Base-by-base conservation (phyloP, 768 basidiomycete species). In the Symmetrospora coprosmae region DNA sequence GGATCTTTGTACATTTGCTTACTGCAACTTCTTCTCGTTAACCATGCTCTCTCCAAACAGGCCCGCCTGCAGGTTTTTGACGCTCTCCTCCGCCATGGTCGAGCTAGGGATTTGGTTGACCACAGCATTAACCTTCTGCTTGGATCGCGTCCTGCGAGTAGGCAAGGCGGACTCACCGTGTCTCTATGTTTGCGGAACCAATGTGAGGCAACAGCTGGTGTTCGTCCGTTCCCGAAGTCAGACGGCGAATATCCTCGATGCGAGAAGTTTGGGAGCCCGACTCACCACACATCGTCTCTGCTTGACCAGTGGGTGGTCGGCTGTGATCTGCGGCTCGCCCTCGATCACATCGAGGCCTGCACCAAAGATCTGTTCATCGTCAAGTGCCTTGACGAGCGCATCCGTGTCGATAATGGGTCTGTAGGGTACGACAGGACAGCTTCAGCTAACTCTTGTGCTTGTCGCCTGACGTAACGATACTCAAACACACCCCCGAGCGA, bases 271-370 rank as follows among this genome's bases (percentile, higher is more conserved):
- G 49, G 64, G 34, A 38, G 23, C 28, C 43, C 17, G 19, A 30
- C 8, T 66, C 55, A 74, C 73, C 68, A 66, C 88, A 81, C 81
- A 79, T 16, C 83, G 82, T 55, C 86, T 33, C 35, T 66, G 81
- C 67, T 79, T 81, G 43, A 92, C 81, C 46, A 99, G 72, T 2
- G 85, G 83, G 70, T 99, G 90, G 63, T 85, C 82, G 2, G 73
- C 71, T 0, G 73, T 66, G 27, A 99, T 76, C 43, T 64, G 21
- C 1, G 91, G 91, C 71, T 97, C 91, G 19, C 89, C 89, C 65
- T 89, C 87, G 6, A 96, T 82, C 34, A 97, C 92, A 71, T 99
- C 92, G 11, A 99, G 67, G 0, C 88, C 92, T 0, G 94, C 94
- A 23, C 82, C 90, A 78, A 84, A 91, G 23, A 99, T 85, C 81